Evolutionary conservation across 768 basidiomycete genomes (phyloP), one percentile per base, ranked within the genome.

Genomic region (Auriscalpium microsporum): DNA sequence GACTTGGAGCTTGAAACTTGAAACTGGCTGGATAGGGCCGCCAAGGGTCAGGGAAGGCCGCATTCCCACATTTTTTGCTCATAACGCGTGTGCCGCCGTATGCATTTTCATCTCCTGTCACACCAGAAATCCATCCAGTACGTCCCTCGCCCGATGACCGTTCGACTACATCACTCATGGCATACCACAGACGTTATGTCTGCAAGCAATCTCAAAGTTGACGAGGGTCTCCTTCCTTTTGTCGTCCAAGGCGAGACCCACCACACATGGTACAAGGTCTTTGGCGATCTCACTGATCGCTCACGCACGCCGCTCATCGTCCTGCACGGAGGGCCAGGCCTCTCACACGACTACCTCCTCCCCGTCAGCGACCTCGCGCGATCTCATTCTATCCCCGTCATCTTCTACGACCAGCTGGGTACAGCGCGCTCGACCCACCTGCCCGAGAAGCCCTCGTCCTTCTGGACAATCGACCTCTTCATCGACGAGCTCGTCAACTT

Each of bases 351-450:
- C 52, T 67, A 65, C 57, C 50, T 67, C 47, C 51, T 62, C 16
- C 60, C 66, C 4, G 47, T 62, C 40, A 34, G 57, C 21, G 65
- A 65, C 37, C 66, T 69, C 33, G 54, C 19, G 8, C 34, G 16
- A n/a, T 7, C 36, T 23, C 9, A 33, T 21, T 35, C 33, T 47
- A 53, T 57, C 35, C 73, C 75, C 3, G 69, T 80, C 56, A 60
- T 80, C 53, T 69, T 79, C 58, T 80, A 79, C 56, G 79, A 80
- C 58, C 78, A 79, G 62, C 62, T 80, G 46, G 79, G 79, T 10
- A 73, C 64, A 56, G 75, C 69, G 14, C 60, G 63, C 44, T 79
- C 78, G 2, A 75, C 77, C 14, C 78, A 77, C 57, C 68, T 70
- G 4, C 65, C 28, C 14, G 65, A 70, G 52, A 73, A 72, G 36